Conservation (phyloP, 768 basidiomycete species). For the Russula sp. region DNA sequence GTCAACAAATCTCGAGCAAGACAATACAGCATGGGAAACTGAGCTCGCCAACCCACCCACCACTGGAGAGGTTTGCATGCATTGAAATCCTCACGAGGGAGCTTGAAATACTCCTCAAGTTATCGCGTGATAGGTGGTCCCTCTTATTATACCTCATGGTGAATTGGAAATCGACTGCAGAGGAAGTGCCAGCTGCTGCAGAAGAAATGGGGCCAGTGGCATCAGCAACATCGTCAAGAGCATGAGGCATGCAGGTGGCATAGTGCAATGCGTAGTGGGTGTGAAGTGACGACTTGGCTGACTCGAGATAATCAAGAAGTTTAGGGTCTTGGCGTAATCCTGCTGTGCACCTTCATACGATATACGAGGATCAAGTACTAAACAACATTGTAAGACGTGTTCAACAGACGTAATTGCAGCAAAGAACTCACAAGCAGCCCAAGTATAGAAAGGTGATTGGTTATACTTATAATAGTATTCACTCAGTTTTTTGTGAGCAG, state of each 20-base stretch:
- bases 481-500: background rate
- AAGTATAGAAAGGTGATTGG: background rate
- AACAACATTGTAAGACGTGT: background rate
- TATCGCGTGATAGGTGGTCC: background rate
- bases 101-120: background rate
- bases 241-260: too few species aligned
- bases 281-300: too few species aligned
- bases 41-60: background rate
- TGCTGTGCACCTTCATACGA: background rate
- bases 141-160: too few species aligned
- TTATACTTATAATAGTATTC: background rate
- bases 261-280: too few species aligned
- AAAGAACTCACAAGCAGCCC: slow-evolving; percentile 8
- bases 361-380: background rate
- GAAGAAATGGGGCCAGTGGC: too few species aligned
- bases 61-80: background rate
- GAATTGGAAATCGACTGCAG: too few species aligned
- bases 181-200: too few species aligned
- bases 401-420: too few species aligned
- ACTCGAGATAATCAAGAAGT: background rate
- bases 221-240: too few species aligned
- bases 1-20: background rate
- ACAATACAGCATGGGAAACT: background rate
- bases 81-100: background rate
- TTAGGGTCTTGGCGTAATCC: background rate